Evolutionary conservation across 495 filamentous ascomycete genomes (phyloP).

Genomic region (Poronia punctata): DNA sequence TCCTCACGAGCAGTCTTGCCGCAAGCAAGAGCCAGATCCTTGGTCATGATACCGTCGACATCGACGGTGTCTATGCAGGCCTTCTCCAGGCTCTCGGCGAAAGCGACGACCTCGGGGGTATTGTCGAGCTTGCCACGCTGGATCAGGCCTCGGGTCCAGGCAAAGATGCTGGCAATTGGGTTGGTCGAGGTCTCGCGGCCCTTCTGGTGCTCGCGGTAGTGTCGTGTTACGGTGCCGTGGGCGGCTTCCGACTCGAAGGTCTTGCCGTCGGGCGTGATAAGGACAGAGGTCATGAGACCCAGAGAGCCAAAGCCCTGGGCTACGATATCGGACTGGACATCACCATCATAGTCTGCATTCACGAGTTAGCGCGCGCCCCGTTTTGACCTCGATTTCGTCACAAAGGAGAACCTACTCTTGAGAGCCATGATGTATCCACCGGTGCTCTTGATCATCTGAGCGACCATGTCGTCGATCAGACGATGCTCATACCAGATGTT

Average conservation of each 20-base stretch:
- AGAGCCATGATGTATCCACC: conserved; percentile 95
- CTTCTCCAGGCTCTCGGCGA: conserved; percentile 84
- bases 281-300: conserved; percentile 95
- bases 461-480: conserved; percentile 99
- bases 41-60: conserved; percentile 94
- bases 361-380: conserved; percentile 1
- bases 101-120: conserved; percentile 80
- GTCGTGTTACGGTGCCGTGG: conserved; percentile 95
- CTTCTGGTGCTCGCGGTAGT: conserved; percentile 98
- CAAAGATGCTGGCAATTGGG: conserved; percentile 97
- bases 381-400: too few species aligned
- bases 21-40: conserved; percentile 88
- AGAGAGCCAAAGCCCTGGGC: conserved; percentile 97
- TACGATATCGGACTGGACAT: conserved; percentile 96
- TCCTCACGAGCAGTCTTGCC: conserved; percentile 73
- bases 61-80: conserved; percentile 95
- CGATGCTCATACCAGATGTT: conserved; percentile 98
- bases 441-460: conserved; percentile 98
- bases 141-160: conserved; percentile 92
- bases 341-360: conserved; percentile 84
- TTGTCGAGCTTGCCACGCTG: conserved; percentile 86
- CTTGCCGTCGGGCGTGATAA: conserved; percentile 90
- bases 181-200: conserved; percentile 95
- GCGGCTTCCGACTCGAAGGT: conserved; percentile 97
- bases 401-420: conserved; percentile 71